Conservation (phyloP, 1,284 basidiomycete species). For the Phylloporus gajari region DNA sequence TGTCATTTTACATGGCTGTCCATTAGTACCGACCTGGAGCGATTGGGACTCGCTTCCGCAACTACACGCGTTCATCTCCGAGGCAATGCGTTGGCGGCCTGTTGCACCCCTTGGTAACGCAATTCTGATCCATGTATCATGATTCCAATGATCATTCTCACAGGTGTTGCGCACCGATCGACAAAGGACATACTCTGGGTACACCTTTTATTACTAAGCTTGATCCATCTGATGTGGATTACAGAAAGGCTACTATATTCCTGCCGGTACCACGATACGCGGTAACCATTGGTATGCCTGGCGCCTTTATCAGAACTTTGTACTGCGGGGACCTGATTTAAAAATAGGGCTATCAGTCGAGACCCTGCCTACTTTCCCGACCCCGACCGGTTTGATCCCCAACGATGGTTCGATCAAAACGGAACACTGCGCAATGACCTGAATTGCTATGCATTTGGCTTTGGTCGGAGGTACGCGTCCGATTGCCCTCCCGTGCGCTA, state of each 20-base stretch:
- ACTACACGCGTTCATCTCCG: constrained; percentile 69
- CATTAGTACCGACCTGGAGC: constrained; percentile 54
- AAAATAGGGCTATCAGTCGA: constrained; percentile 58
- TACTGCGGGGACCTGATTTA: background rate
- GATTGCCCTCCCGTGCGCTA: too few relatives aligned
- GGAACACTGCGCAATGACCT: too few relatives aligned
- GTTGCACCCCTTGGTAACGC: constrained; percentile 59
- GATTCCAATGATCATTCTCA: background rate
- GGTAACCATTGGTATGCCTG: constrained; percentile 64
- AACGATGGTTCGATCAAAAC: constrained; percentile 62
- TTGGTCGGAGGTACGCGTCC: too few relatives aligned
- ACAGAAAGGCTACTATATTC: constrained; percentile 65
- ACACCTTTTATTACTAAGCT: too few relatives aligned
- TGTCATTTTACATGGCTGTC: background rate
- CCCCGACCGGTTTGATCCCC: constrained; percentile 66
- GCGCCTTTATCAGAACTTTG: too few relatives aligned
- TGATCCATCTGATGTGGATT: constrained; percentile 30
- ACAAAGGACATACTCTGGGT: constrained; percentile 71
- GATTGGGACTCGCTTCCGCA: constrained; percentile 64
- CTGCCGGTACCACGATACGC: constrained; percentile 64
- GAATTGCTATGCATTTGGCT: too few relatives aligned
- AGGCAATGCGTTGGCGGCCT: constrained; percentile 73
- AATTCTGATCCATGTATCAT: background rate
- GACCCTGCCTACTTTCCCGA: constrained; percentile 70
- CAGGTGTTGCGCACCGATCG: constrained; percentile 65